Percentiles rank a stretch among this genome's conserved stretches.
Evolutionary conservation across 345 rosid species (phyloP).

Genomic region (Laguncularia racemosa): DNA sequence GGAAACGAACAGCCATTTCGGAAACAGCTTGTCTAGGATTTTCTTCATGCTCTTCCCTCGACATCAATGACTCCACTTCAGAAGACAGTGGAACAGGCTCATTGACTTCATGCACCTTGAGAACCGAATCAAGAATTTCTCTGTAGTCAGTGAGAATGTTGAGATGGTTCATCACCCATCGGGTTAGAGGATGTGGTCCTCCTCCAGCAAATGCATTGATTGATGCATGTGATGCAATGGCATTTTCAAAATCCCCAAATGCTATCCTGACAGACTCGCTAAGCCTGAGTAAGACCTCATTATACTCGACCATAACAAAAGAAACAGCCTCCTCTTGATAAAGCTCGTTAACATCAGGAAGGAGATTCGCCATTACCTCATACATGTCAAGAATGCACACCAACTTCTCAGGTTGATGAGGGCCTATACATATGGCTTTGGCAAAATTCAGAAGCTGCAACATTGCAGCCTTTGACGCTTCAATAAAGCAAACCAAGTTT

Average conservation of each 20-base stretch:
- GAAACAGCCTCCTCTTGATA: constrained; percentile 43
- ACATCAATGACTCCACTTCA: constrained; percentile 20
- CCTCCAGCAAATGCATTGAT: constrained; percentile 60
- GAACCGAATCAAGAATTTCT: constrained; percentile 54
- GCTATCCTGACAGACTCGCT: constrained; percentile 56
- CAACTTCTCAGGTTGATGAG: constrained; percentile 68
- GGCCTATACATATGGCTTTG: constrained; percentile 75
- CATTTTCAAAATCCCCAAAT: constrained; percentile 64
- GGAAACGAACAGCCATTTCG: constrained; percentile 43
- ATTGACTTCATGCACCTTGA: constrained; percentile 34
- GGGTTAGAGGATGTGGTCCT: constrained; percentile 67
- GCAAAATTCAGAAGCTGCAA: constrained; percentile 77
- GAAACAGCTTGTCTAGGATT: constrained; percentile 19
- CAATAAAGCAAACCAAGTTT: constrained; percentile 47
- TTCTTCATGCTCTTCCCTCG: constrained; percentile 30
- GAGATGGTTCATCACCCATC: constrained; percentile 77
- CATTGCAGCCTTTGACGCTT: constrained; percentile 66
- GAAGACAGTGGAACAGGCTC: constrained; percentile 28
- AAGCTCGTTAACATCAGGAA: constrained; percentile 51
- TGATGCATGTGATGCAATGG: constrained; percentile 53
- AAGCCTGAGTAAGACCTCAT: constrained; percentile 53
- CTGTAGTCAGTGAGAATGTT: constrained; percentile 56
- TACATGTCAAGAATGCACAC: constrained; percentile 78
- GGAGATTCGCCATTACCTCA: constrained; percentile 57
- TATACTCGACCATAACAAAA: constrained; percentile 42